Evolutionary conservation across 257 asterid species (phyloP), one percentile per base, ranked within the genome.

Genomic region (Solanum chaucha): DNA sequence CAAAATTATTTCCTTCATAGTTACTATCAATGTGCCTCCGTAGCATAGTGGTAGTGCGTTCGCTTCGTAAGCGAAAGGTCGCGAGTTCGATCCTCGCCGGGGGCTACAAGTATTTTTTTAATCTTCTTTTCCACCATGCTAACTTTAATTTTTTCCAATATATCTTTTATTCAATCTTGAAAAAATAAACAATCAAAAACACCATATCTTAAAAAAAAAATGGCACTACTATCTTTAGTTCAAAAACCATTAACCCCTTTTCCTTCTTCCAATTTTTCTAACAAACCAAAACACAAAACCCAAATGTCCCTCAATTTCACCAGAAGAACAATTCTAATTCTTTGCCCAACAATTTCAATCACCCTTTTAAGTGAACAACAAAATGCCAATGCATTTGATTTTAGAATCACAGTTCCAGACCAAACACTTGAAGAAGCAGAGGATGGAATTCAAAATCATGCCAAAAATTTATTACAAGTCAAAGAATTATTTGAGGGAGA

Each of bases 21-120:
- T 1, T 1, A 2, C 0, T 1, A 20, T 20, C 20, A 28, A 28
- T 5, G 3, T 0, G 93, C 93, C 90, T 96, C 92, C 92, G 97
- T 95, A 93, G 99, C 98, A 94, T 95, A 96, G 98, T 95, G 98
- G 99, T 95, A 95, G 92, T 96, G 98, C 99, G 98, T 96, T 96
- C 98, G 96, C 99, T 96, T 96, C 98, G 98, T 95, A 95, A 95
- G 99, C 94, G 98, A 95, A 96, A 95, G 98, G 99, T 90, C 99
- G 98, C 90, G 98, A 94, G 98, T 95, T 96, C 99, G 98, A 96
- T 93, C 95, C 99, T 96, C 98, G 90, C 98, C 98, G 93, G 94
- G 97, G 96, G 98, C 98, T 55, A 46, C 5, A 46, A 4, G 2
- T 46, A 4, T 0, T 46, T 13, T 46, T 40, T 8, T 8, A 40